Evolutionary conservation across 2,329 filamentous ascomycete genomes (phyloP).

Genomic region (Botrytis galanthina): DNA sequence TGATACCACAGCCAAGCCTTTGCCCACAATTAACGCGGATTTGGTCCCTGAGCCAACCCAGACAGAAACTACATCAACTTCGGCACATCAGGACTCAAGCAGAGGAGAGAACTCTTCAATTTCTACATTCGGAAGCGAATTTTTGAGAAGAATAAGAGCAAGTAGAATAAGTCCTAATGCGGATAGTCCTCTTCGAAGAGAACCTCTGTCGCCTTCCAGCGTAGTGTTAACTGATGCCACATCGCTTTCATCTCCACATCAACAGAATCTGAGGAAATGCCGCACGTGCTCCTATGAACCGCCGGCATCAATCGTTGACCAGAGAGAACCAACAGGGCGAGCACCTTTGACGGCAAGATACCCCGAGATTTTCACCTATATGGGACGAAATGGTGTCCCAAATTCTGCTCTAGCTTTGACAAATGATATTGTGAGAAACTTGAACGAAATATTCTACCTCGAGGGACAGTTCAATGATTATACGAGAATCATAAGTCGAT

Average conservation of each 20-base stretch:
- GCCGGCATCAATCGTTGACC: neutral
- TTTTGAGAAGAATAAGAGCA: neutral
- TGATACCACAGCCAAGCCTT: neutral
- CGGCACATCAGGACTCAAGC: neutral
- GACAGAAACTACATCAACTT: neutral
- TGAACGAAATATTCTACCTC: constrained; percentile 7
- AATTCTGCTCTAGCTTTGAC: constrained; percentile 17
- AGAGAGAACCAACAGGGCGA: neutral
- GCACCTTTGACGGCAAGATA: neutral
- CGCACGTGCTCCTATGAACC: constrained; percentile 1
- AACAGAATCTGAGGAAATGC: neutral
- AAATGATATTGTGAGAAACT: neutral
- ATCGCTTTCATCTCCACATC: neutral
- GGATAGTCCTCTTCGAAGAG: neutral
- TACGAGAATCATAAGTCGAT: neutral
- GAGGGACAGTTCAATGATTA: constrained; percentile 4
- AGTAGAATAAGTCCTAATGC: neutral
- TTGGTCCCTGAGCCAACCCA: neutral
- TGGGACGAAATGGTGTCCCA: constrained; percentile 8
- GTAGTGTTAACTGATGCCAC: neutral
- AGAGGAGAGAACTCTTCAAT: neutral
- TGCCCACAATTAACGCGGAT: neutral
- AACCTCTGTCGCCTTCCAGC: neutral
- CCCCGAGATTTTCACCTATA: constrained; percentile 18
- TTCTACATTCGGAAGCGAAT: neutral